Evolutionary conservation across 495 filamentous ascomycete genomes (phyloP).

Genomic region (Penicillium subrubescens): DNA sequence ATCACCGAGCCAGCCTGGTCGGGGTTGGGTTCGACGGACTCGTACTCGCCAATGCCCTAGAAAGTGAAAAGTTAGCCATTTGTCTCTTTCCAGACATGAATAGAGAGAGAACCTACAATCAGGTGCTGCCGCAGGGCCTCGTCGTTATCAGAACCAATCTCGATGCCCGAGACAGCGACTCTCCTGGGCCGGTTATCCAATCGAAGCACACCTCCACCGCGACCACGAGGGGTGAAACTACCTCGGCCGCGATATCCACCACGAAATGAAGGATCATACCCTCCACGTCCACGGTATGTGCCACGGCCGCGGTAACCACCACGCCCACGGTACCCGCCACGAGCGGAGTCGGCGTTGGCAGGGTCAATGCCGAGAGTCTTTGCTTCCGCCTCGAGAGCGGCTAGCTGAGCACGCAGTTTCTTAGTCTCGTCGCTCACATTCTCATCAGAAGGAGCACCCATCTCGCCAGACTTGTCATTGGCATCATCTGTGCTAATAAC

Average conservation of each 20-base stretch:
- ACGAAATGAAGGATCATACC: conserved; percentile 27
- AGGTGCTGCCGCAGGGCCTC: conserved; percentile 84
- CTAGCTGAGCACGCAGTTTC: conserved; percentile 76
- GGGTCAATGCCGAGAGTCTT: conserved; percentile 74
- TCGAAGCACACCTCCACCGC: conserved; percentile 64
- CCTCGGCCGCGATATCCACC: conserved; percentile 44
- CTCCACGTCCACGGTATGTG: conserved; percentile 60
- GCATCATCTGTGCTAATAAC: conserved; percentile 26
- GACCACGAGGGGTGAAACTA: conserved; percentile 18
- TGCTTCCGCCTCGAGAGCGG: conserved; percentile 83
- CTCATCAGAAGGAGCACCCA: conserved; percentile 40
- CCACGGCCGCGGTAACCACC: conserved; percentile 49
- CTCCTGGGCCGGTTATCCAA: conserved; percentile 86
- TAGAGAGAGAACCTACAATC: conserved; percentile 61
- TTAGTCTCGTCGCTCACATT: conserved; percentile 62
- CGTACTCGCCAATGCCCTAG: conserved; percentile 82
- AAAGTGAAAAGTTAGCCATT: conserved; percentile 6
- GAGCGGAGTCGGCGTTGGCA: conserved; percentile 36
- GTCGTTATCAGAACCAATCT: conserved; percentile 70
- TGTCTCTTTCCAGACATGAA: conserved; percentile 26
- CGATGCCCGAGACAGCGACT: conserved; percentile 70
- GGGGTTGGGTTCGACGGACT: conserved; percentile 69
- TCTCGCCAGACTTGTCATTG: conserved; percentile 17
- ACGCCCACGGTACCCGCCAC: conserved; percentile 45
- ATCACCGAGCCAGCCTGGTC: conserved; percentile 57